Conservation (phyloP, 805 yeast genomes). For the Schwanniomyces sp. region DNA sequence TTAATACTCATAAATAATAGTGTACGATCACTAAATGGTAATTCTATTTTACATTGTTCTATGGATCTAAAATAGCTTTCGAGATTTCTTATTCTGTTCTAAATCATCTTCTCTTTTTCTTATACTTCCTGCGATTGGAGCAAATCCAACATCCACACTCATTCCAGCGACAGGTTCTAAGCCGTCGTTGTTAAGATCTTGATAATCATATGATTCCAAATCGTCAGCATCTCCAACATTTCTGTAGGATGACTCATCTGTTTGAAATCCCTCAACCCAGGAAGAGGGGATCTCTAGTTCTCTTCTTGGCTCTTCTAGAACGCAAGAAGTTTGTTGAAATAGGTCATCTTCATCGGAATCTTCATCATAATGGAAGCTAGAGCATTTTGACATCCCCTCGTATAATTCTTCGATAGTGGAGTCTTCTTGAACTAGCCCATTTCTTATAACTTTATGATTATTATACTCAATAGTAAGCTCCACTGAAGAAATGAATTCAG, state of each 20-base stretch:
- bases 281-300: conserved; percentile 21
- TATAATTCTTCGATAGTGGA: conserved; percentile 19
- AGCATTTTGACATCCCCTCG: conserved; percentile 36
- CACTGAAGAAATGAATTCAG: conserved; percentile 15
- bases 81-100: conserved; percentile 7
- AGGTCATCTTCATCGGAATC: conserved; percentile 21
- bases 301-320: conserved; percentile 3
- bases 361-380: conserved; percentile 36
- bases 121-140: conserved; percentile 32
- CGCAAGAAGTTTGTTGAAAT: background rate
- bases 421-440: conserved; percentile 11
- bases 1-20: background rate
- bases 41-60: background rate
- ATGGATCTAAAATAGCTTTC: conserved; percentile 4
- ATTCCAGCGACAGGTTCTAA: conserved; percentile 33
- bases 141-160: conserved; percentile 42
- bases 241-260: conserved; percentile 6
- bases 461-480: conserved; percentile 5
- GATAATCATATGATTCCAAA: conserved; percentile 22
- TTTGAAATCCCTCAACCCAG: conserved; percentile 16
- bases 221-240: conserved; percentile 40
- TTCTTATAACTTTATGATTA: background rate
- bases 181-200: conserved; percentile 7
- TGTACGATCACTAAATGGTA: background rate
- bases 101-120: conserved; percentile 26